Evolutionary conservation across 2,329 filamentous ascomycete species (phyloP).

Genomic region (Escovopsis weberi): DNA sequence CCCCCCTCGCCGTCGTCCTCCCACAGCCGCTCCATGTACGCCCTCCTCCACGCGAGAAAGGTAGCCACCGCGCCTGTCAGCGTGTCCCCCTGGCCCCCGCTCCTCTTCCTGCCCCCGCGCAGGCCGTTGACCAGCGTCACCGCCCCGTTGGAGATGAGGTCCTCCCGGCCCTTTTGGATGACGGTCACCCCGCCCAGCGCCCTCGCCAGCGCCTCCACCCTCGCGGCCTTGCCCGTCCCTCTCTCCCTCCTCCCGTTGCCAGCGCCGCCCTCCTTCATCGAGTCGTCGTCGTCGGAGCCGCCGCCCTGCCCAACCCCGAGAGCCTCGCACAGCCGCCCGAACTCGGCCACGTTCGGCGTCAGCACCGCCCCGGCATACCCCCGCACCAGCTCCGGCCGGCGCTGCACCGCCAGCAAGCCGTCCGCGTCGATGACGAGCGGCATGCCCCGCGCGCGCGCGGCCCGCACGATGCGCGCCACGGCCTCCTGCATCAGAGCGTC

Average conservation of each 20-base stretch:
- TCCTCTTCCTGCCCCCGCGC: slow-evolving; percentile 72
- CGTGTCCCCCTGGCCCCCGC: slow-evolving; percentile 90
- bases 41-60: slow-evolving; percentile 73
- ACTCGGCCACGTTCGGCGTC: slow-evolving; percentile 93
- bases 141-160: slow-evolving; percentile 70
- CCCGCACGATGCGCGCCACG: slow-evolving; percentile 61
- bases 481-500: slow-evolving; percentile 85
- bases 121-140: slow-evolving; percentile 64
- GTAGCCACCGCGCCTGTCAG: slow-evolving; percentile 82
- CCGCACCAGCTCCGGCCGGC: slow-evolving; percentile 58
- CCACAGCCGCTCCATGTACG: slow-evolving; percentile 78
- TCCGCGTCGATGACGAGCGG: slow-evolving; percentile 89
- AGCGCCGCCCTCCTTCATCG: background rate
- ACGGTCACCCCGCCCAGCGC: slow-evolving; percentile 80
- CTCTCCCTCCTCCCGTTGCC: slow-evolving; percentile 16
- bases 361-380: slow-evolving; percentile 77
- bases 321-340: slow-evolving; percentile 63
- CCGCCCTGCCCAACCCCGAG: slow-evolving; percentile 43
- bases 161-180: slow-evolving; percentile 72
- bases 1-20: slow-evolving; percentile 30
- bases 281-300: too few relatives aligned
- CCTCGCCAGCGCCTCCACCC: slow-evolving; percentile 52
- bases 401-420: slow-evolving; percentile 65
- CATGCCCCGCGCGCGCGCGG: slow-evolving; percentile 55
- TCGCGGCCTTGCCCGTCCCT: slow-evolving; percentile 22